Evolutionary conservation across 352 stramenopile genomes (phyloP).

Genomic region (Lagenidium sp.): DNA sequence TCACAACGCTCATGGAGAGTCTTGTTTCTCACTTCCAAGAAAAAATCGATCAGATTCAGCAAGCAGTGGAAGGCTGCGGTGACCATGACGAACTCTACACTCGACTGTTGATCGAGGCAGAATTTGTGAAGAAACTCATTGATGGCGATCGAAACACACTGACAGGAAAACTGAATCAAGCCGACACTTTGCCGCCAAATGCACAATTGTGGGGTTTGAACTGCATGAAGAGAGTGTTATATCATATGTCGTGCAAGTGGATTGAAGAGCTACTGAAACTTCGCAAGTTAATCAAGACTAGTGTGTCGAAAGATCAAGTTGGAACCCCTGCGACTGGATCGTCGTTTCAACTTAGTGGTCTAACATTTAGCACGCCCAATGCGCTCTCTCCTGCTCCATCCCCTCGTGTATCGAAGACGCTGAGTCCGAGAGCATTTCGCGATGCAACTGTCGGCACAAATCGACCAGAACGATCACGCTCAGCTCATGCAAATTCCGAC

Average conservation of each 20-base stretch:
- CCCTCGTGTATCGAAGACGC: too few relatives aligned
- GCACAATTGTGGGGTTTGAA: conserved; percentile 32
- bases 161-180: conserved; percentile 25
- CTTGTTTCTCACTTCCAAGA: conserved; percentile 47
- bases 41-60: conserved; percentile 50
- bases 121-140: conserved; percentile 41
- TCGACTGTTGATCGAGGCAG: conserved; percentile 59
- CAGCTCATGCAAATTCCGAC: too few relatives aligned
- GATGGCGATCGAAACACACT: conserved; percentile 30
- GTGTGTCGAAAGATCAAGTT: conserved; percentile 32
- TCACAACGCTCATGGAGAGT: conserved; percentile 24
- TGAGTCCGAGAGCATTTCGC: too few relatives aligned
- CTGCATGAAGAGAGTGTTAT: conserved; percentile 38
- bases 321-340: too few relatives aligned
- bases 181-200: conserved; percentile 19
- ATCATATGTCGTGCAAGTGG: conserved; percentile 63
- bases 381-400: conserved; percentile 36
- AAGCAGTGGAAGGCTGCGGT: conserved; percentile 54
- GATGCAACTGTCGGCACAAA: too few relatives aligned
- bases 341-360: conserved; percentile 17
- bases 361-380: conserved; percentile 45
- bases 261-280: conserved; percentile 68
- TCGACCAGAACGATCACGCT: too few relatives aligned
- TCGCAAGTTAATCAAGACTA: conserved; percentile 54
- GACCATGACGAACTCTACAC: conserved; percentile 39